Percentiles rank a stretch among this genome's conserved stretches.
Conservation (phyloP, 1,284 basidiomycete genomes). For the Wolfiporia cocos region DNA sequence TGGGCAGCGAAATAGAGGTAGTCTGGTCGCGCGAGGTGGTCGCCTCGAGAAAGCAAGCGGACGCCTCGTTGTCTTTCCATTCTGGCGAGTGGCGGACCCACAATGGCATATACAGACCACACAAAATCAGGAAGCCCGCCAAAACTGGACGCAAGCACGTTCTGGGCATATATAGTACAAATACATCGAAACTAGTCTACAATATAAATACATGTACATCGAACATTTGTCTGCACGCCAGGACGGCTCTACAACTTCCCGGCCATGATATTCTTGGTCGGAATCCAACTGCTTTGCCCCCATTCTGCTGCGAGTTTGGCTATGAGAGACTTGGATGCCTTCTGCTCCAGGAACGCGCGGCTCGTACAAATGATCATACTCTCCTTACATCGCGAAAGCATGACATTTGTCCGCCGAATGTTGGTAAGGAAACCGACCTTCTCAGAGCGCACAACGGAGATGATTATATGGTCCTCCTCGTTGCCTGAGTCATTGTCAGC, state of each 20-base stretch:
- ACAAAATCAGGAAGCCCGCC: too few species aligned
- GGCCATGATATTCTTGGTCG: slow-evolving; percentile 1
- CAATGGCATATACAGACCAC: too few species aligned
- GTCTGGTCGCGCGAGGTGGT: background rate
- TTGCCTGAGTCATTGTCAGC: slow-evolving; percentile 17
- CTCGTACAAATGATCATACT: slow-evolving; percentile 21
- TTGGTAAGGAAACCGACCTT: slow-evolving; percentile 53
- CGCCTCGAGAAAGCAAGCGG: background rate
- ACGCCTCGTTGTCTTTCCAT: background rate
- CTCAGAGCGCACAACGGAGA: slow-evolving; percentile 56
- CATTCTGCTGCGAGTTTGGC: slow-evolving; percentile 13
- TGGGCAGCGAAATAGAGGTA: background rate
- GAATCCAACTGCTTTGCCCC: slow-evolving; percentile 5
- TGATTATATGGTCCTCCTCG: slow-evolving; percentile 45
- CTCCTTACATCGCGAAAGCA: slow-evolving; percentile 30
- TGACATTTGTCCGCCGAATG: slow-evolving; percentile 58
- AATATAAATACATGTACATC: slow-evolving; percentile 1
- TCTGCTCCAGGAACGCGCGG: slow-evolving; percentile 13
- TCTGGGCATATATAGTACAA: background rate
- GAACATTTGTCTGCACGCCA: too few species aligned
- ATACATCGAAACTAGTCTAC: background rate
- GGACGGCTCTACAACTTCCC: slow-evolving; percentile 4
- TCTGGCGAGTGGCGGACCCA: too few species aligned
- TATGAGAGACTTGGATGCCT: slow-evolving; percentile 10
- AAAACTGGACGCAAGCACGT: too few species aligned